Evolutionary conservation across 1,284 basidiomycete species (phyloP), one percentile per base, ranked within the genome.

Genomic region (Boletellus deceptivus): DNA sequence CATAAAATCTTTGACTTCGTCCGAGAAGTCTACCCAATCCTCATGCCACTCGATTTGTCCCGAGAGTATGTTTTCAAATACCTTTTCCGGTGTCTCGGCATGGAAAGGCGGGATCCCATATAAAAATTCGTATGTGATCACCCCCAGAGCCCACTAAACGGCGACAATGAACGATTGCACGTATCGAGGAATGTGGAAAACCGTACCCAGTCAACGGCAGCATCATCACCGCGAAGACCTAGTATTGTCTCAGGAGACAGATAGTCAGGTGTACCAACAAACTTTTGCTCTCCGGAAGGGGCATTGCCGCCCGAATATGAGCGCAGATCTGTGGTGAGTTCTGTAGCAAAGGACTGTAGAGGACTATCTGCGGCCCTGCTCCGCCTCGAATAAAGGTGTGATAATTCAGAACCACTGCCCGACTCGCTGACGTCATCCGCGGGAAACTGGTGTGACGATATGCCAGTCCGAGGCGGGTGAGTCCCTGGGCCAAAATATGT

Each of bases 61-160:
- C n/a, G 95, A 98, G 16, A 99, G 79, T 62, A 99, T 98, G 68
- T 98, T 99, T 73, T 98, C 95, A 64, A 99, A 99, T 5, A 99
- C 95, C 72, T 92, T 93, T 68, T 98, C 93, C 0, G 96, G 95
- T 9, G 91, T 91, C 54, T 97, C 93, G 43, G 92, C 96, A 63
- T 99, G 94, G 82, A 99, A 99, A 0, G 97, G 97, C 29, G 97
- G 97, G 36, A 94, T 83, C 3, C 97, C 95, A 61, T 96, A 99
- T 33, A 99, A 72, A 72, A 99, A 99, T 75, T 99, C 96, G 72
- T 99, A 99, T 25, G 94, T 89, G 63, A 99, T 97, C 41, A 98
- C 94, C 55, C 97, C 97, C 33, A 99, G 80, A 14, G 97, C 97
- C 97, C 97, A 99, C 86, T 88, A 45, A 36, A 50, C 33, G 22